Percentiles rank a stretch among this genome's conserved stretches.
Evolutionary conservation across 2,329 filamentous ascomycete species (phyloP).

Genomic region (Aureobasidium sp.): DNA sequence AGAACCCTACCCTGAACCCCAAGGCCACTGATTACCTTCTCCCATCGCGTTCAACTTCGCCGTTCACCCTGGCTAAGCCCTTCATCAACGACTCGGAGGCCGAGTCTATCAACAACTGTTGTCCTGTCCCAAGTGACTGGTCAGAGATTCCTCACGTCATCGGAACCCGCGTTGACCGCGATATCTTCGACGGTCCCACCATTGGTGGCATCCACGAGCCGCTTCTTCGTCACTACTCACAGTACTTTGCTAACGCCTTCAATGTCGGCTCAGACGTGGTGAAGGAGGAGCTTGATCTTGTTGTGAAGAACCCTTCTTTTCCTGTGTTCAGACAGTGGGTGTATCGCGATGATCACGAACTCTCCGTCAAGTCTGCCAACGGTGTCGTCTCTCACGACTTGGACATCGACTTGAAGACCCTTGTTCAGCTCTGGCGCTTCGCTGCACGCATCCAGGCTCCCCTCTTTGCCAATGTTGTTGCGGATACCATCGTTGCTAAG

Average conservation of each 20-base stretch:
- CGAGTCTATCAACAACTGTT: not conserved
- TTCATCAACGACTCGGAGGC: not conserved
- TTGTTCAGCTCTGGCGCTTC: constrained; percentile 3
- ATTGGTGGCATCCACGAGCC: not conserved
- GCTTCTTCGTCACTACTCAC: not conserved
- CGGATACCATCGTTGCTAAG: not conserved
- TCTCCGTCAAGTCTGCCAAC: not conserved
- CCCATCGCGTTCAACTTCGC: not conserved
- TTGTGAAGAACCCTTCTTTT: not conserved
- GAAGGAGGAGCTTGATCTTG: not conserved
- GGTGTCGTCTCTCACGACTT: no score
- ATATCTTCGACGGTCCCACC: not conserved
- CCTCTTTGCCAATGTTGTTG: not conserved
- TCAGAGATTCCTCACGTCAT: not conserved
- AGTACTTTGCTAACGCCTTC: not conserved
- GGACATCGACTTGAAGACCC: not conserved
- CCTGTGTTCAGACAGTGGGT: not conserved
- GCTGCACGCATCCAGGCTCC: constrained; percentile 3
- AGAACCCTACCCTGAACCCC: not conserved
- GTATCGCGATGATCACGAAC: not conserved
- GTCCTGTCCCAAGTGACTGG: not conserved
- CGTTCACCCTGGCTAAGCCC: not conserved
- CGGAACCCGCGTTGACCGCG: not conserved
- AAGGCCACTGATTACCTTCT: not conserved
- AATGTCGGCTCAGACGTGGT: no score